Base-by-base conservation (phyloP, 495 filamentous ascomycete species). In the Pseudoneurospora amorphoporcata region DNA sequence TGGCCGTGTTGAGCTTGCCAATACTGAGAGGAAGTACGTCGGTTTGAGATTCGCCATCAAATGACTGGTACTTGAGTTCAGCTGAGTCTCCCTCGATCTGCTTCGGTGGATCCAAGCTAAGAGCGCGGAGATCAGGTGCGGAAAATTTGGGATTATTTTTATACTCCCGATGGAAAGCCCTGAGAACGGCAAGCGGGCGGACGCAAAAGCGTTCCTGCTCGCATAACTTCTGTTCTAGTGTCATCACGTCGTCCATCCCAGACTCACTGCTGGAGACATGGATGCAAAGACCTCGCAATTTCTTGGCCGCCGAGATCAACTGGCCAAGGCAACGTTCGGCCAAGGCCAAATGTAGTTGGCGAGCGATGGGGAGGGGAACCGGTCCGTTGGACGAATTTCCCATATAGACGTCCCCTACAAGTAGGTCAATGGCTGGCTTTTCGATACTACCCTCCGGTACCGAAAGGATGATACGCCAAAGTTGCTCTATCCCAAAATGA, bases 381-480 rank as follows among this genome's bases (percentile, higher is more conserved):
- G 80, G 77, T 42, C 80, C 69, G 29, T 87, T 86, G 7, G 81
- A 79, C 17, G 76, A 72, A 75, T 83, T 85, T 38, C 86, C 89
- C 16, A 97, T 79, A 75, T 94, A 97, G n/a, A 92, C 84, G 39
- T 89, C 84, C 41, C 77, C 76, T 38, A 94, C 92, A 9, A 97
- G 87, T 23, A 88, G 86, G 41, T 83, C 82, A 35, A 91, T 94
- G 4, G 92, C 90, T 61, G 86, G 81, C 6, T 85, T 81, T 73
- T 93, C 93, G 68, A 96, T 90, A 1, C 88, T 90, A 61, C 87
- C 86, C n/a, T 85, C 83, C 4, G 88, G 89, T 14, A 92, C 90
- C 23, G 86, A 89, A 68, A 97, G 78, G 19, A 95, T 89, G 76
- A 97, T 89, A 17, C 87, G 88, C 95, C 95, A 98, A 68, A 98